Evolutionary conservation across 2,329 filamentous ascomycete species (phyloP), one percentile per base, ranked within the genome.

Genomic region (Pseudogymnoascus pannorum): DNA sequence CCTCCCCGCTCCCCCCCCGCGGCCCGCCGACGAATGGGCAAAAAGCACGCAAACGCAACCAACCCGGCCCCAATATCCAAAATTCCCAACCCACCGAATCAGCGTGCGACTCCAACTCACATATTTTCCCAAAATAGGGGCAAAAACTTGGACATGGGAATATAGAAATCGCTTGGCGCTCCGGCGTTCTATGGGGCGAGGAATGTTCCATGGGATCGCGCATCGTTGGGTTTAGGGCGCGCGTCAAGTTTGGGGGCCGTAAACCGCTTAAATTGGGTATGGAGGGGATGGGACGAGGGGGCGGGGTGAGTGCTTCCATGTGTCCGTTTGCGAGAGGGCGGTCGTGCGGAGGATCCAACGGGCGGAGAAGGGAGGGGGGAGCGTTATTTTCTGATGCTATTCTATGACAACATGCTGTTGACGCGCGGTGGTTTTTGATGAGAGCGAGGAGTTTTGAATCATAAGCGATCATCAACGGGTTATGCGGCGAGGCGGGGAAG

Each of bases 231-330:
- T n/a, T n/a, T n/a, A n/a, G n/a, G n/a, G 48, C 48, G 48, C 44
- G 44, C 48, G 48, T 31, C 48, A 54, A 54, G 48, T 54, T 54
- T 54, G 44, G 44, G 44, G 44, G 44, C 44, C 24, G 44, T 24
- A n/a, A n/a, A n/a, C 44, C 44, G 44, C 44, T 31, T 54, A 54
- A 54, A 54, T 54, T 54, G 40, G 12, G 22, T 14, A n/a, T n/a
- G n/a, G n/a, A n/a, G n/a, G 24, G 12, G 7, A 29, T 12, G 42
- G 44, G 7, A 22, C 5, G 40, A 48, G 44, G 38, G 11, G 24
- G 44, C 44, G 44, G 44, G 44, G 44, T 7, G 29, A 4, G 9
- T 48, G 42, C 22, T 24, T 54, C 44, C 44, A 54, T 54, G 26
- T 29, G 20, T 54, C 24, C 44, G 44, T 18, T 51, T 5, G n/a